Evolutionary conservation across 139 green algal species (phyloP), one percentile per base, ranked within the genome.

Genomic region (Chlamydomonas sp.): DNA sequence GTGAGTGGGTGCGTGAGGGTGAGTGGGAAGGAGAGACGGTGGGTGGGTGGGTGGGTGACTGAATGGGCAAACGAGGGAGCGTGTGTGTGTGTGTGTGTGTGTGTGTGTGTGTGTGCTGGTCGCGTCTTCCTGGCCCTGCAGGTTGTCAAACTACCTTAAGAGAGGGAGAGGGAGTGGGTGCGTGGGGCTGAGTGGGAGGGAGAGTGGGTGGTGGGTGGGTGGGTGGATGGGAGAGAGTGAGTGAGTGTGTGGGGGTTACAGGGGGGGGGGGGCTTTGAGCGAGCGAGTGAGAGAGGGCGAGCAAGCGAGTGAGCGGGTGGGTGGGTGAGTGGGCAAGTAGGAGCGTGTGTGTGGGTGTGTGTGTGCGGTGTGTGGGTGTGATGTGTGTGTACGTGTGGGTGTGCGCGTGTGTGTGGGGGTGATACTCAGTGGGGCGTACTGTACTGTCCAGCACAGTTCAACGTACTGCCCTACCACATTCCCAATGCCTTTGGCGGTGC

Each of bases 101-200:
- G 43, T 54, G 43, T 54, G 16, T 54, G 43, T 54, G 43, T 54
- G 43, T 54, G 43, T 54, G 13, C 16, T 54, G 43, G 13, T 13
- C 20, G 43, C 43, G 43, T 54, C 13, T 54, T 20, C 20, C 34
- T 69, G 65, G 2, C 71, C 74, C 31, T 82, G 35, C 2, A 85
- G 65, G 79, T 81, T 91, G 86, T 96, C 90, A 20, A 85, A 73
- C 72, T 88, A 95, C 0, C 48, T 60, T 74, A 2, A 71, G n/a
- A n/a, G n/a, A n/a, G n/a, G n/a, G n/a, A n/a, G n/a, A n/a, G n/a
- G n/a, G n/a, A n/a, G n/a, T n/a, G n/a, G n/a, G n/a, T n/a, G n/a
- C n/a, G n/a, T n/a, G n/a, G n/a, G n/a, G n/a, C n/a, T n/a, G n/a
- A n/a, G n/a, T n/a, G n/a, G n/a, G n/a, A n/a, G n/a, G n/a, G n/a